These are phyloP conservation scores for Piloderma croceum DNA, from an alignment of 768 basidiomycete genomes.

Conservation along the genomic window DNA sequence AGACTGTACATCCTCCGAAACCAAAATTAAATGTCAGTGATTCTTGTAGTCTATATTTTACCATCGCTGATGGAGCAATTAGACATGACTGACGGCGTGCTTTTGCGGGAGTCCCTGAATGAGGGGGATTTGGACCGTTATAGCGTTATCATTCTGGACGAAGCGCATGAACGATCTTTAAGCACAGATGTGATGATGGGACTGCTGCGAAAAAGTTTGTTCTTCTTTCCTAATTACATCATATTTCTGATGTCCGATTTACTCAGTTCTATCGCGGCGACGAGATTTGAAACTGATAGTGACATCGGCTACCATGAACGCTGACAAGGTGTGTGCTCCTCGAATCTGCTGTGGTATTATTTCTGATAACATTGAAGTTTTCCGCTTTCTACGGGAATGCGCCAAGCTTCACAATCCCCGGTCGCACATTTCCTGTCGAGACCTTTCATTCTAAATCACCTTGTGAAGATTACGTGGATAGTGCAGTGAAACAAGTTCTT, in stretches of 20 bases:
- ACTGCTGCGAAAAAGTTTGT: conserved; percentile 82
- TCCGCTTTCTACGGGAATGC: conserved; percentile 94
- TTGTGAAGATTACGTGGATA: conserved; percentile 98
- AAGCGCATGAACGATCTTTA: conserved; percentile 95
- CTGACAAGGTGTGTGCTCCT: conserved; percentile 70
- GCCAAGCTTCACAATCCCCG: conserved; percentile 86
- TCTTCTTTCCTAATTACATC: neutral
- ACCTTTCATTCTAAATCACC: conserved; percentile 95
- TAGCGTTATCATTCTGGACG: conserved; percentile 96
- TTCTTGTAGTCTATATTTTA: neutral
- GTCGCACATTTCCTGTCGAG: conserved; percentile 96
- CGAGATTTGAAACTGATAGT: conserved; percentile 95
- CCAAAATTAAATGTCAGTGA: conserved; percentile 90
- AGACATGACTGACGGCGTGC: conserved; percentile 99
- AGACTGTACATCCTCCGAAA: conserved; percentile 90
- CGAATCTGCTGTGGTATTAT: conserved; percentile 1
- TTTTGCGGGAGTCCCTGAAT: conserved; percentile 95
- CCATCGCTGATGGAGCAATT: conserved; percentile 1
- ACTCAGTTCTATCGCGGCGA: conserved; percentile 74
- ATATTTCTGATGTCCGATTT: conserved; percentile 7
- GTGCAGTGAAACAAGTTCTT: conserved; percentile 95
- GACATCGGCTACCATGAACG: conserved; percentile 99
- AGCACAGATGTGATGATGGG: conserved; percentile 99
- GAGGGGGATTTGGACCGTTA: conserved; percentile 98
- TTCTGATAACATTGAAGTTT: conserved; percentile 53